phyloP scores from a whole-genome alignment of 1,139 yeast species.

The Hemisphaericaspora lyxosophila region DNA sequence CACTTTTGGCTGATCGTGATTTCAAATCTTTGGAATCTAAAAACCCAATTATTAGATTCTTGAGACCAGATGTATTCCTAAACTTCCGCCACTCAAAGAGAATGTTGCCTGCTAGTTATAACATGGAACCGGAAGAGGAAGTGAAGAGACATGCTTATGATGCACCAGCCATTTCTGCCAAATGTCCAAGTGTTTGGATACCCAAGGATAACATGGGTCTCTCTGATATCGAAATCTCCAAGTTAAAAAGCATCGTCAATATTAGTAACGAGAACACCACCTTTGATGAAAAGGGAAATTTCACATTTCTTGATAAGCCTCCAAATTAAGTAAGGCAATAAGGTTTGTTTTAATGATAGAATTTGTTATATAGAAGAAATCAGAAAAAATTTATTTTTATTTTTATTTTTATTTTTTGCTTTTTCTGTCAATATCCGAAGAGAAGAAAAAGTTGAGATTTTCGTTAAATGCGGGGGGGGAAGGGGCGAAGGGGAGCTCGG shows the following conservation, averaged over 20 bases:
- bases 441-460: too few species aligned
- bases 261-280: slow-evolving; percentile 69
- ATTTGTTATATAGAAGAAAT: too few species aligned
- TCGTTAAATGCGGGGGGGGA: too few species aligned
- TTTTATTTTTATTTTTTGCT: too few species aligned
- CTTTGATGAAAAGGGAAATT: slow-evolving; percentile 58
- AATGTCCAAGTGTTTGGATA: slow-evolving; percentile 79
- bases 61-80: slow-evolving; percentile 65
- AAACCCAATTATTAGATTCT: slow-evolving; percentile 45
- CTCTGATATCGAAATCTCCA: slow-evolving; percentile 57
- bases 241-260: slow-evolving; percentile 41
- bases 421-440: too few species aligned
- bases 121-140: slow-evolving; percentile 26
- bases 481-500: too few species aligned
- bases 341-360: too few species aligned
- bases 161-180: slow-evolving; percentile 67
- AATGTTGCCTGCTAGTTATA: slow-evolving; percentile 52
- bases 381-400: too few species aligned
- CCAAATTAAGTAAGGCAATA: slow-evolving; percentile 39
- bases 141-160: slow-evolving; percentile 53
- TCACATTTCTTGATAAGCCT: slow-evolving; percentile 57
- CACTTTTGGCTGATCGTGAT: slow-evolving; percentile 57
- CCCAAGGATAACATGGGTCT: slow-evolving; percentile 85
- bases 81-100: slow-evolving; percentile 55
- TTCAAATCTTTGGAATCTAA: slow-evolving; percentile 29